phyloP scores from a whole-genome alignment of 106 monocot species.

The Agapanthus africanus region DNA sequence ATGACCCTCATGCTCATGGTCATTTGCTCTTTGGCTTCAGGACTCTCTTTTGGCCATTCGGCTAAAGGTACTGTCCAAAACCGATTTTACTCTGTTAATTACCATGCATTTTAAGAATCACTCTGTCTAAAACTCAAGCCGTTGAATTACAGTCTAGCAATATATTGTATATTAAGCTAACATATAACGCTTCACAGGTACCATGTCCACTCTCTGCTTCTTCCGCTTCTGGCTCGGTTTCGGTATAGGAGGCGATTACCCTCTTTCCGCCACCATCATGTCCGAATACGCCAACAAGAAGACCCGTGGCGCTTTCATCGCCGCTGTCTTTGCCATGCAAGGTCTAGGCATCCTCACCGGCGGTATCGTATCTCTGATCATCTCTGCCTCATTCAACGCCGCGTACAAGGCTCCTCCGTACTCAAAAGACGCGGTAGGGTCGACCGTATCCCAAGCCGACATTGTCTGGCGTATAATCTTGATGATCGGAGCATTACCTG shows the following conservation, averaged over 20 bases:
- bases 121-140: no score
- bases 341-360: conserved; percentile 12
- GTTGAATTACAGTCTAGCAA: no score
- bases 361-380: conserved; percentile 8
- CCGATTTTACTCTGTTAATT: no score
- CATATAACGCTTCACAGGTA: no score
- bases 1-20: conserved; percentile 86
- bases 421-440: conserved; percentile 17
- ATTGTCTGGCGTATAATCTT: conserved; percentile 60
- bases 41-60: conserved; percentile 54
- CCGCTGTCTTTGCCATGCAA: conserved; percentile 57
- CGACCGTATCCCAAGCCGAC: conserved; percentile 47
- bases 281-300: conserved; percentile 90
- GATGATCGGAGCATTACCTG: conserved; percentile 58
- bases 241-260: conserved; percentile 91
- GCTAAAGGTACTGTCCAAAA: no score
- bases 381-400: conserved; percentile 22
- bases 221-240: conserved; percentile 96
- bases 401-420: conserved; percentile 17
- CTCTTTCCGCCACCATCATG: conserved; percentile 92
- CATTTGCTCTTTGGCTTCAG: conserved; percentile 78
- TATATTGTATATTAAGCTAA: no score
- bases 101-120: no score
- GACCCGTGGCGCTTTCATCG: conserved; percentile 59
- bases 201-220: conserved; percentile 76